Base-by-base conservation (phyloP, 2,329 filamentous ascomycete species). In the Alternaria postmessia region DNA sequence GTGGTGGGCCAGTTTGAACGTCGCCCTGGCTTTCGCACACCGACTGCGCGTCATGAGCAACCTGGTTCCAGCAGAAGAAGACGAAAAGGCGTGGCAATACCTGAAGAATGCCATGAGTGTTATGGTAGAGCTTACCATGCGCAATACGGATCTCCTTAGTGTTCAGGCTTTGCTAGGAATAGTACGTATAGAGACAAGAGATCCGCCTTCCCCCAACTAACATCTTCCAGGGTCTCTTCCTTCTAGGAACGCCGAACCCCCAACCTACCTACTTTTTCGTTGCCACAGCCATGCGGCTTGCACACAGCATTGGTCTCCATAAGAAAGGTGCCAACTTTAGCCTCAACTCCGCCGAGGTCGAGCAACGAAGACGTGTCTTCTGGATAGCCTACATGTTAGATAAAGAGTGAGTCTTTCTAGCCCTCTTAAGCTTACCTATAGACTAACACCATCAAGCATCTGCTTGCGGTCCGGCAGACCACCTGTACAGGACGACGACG, bases 1-100 rank as follows among this genome's bases (percentile, higher is more conserved):
- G 3, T 99, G 95, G 95, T 99, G 95, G 94, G 95, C 95, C 5
- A 96, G 93, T 79, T 85, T 99, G 71, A 99, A 99, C 70, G 91
- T 96, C 60, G 93, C 91, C 1, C 81, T 99, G 57, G 95, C 94
- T n/a, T 96, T 97, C 68, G 91, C 94, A 5, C 93, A 97, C 75
- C 88, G 95, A 41, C 83, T 99, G 72, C 90, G 95, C 11, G 93
- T 97, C 22, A 97, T 97, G 93, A 96, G 92, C 81, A 95, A 97
- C 72, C 83, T 97, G 8, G 92, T 96, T 0, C 90, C 93, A 1
- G 88, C 91, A 64, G 93, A 96, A 64, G 94, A 98, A 75, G 95
- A 98, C 68, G 89, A 94, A 54, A 96, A 96, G 76, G 94, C 94
- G 0, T 98, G 95, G 94, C 90, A 89, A 2, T 96, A 97, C 75